A percentile compares a stretch with the other conserved stretches of the same genome.
These are phyloP conservation scores for Podaxis pistillaris DNA, from an alignment of 768 basidiomycete genomes.

Conservation along the genomic window DNA sequence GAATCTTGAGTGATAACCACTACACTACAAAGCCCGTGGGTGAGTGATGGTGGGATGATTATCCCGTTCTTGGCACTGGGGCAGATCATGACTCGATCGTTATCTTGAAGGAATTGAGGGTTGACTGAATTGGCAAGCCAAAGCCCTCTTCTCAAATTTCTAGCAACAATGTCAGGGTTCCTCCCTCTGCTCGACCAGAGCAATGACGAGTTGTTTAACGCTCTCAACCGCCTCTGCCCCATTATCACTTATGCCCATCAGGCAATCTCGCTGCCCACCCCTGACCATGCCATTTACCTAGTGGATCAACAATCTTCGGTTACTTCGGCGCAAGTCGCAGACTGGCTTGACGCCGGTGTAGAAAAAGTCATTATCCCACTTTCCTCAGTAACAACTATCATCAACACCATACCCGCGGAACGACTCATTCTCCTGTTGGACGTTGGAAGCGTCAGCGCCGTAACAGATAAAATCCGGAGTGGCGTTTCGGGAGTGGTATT, in stretches of 20 bases:
- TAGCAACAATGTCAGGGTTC: slow-evolving; percentile 46
- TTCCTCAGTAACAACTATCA: slow-evolving; percentile 62
- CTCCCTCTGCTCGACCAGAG: slow-evolving; percentile 57
- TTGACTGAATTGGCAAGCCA: not conserved
- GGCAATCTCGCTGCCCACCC: slow-evolving; percentile 29
- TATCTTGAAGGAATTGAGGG: not conserved
- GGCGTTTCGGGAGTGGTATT: slow-evolving; percentile 79
- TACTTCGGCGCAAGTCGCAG: slow-evolving; percentile 53
- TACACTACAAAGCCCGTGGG: slow-evolving; percentile 29
- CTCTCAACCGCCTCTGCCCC: slow-evolving; percentile 76
- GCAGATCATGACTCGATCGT: slow-evolving; percentile 17
- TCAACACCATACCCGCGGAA: slow-evolving; percentile 65
- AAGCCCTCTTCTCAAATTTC: slow-evolving; percentile 3
- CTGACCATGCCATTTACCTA: slow-evolving; percentile 43
- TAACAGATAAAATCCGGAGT: slow-evolving; percentile 71
- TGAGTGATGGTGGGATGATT: not conserved
- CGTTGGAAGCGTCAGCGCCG: slow-evolving; percentile 67
- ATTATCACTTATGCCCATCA: slow-evolving; percentile 51
- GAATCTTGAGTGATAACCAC: slow-evolving; percentile 38
- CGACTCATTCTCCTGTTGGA: slow-evolving; percentile 78
- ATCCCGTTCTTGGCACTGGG: not conserved
- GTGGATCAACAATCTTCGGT: slow-evolving; percentile 50
- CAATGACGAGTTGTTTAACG: slow-evolving; percentile 47
- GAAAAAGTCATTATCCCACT: slow-evolving; percentile 78
- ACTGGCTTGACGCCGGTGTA: slow-evolving; percentile 75